Percentiles rank a stretch among this genome's conserved stretches.
Evolutionary conservation across 1,284 basidiomycete genomes (phyloP).

Genomic region (Fomes fomentarius): DNA sequence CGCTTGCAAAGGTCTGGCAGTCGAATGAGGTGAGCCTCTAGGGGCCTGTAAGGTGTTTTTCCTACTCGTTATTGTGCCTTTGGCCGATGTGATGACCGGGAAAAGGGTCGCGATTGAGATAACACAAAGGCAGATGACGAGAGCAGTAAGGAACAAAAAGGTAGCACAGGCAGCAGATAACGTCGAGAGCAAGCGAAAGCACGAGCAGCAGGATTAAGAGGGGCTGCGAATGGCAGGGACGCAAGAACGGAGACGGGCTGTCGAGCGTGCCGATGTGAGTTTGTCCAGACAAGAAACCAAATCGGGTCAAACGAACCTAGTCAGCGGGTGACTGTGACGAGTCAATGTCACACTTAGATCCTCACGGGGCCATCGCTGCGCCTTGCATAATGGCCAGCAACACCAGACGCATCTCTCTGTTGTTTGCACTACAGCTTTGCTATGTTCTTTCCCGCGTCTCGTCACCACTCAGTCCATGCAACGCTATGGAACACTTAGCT

Average conservation of each 20-base stretch:
- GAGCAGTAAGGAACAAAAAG: neutral
- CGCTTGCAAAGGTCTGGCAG: neutral
- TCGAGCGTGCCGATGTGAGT: slow-evolving; percentile 28
- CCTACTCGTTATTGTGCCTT: neutral
- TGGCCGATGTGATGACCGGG: neutral
- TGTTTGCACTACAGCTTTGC: too few species aligned
- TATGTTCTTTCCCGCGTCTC: too few species aligned
- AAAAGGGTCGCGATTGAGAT: slow-evolving; percentile 14
- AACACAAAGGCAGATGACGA: slow-evolving; percentile 3
- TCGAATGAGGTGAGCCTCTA: neutral
- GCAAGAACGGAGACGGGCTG: slow-evolving; percentile 7
- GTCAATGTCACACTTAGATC: slow-evolving; percentile 24
- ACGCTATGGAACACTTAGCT: too few species aligned
- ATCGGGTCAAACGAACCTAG: slow-evolving; percentile 37
- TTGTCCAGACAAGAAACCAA: slow-evolving; percentile 39
- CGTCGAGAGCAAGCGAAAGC: neutral
- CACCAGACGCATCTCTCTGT: too few species aligned
- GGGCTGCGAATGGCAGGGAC: slow-evolving; percentile 1
- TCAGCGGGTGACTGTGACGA: slow-evolving; percentile 36
- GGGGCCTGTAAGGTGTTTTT: too few species aligned
- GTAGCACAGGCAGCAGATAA: neutral
- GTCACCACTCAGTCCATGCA: too few species aligned
- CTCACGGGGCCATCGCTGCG: slow-evolving; percentile 23
- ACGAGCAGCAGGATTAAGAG: neutral
- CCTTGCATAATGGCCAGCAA: neutral